These are phyloP conservation scores for Citrus unshiu DNA, from an alignment of 345 rosid species.

Conservation along the genomic window DNA sequence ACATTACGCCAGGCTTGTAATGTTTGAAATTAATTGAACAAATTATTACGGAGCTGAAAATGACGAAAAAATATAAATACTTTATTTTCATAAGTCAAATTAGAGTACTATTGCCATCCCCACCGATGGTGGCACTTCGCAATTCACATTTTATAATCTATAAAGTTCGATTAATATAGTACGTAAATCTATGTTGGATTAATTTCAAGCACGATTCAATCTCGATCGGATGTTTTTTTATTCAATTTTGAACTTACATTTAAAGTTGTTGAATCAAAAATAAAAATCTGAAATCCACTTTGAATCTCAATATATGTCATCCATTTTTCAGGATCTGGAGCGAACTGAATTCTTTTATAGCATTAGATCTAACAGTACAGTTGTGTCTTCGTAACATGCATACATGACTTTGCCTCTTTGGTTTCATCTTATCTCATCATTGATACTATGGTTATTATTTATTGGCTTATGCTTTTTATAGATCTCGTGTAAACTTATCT, in stretches of 20 bases:
- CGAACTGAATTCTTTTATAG: too few species aligned
- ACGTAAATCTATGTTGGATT: neutral
- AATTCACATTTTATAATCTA: neutral
- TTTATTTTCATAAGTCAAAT: neutral
- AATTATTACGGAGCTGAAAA: conserved; percentile 5
- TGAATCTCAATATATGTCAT: too few species aligned
- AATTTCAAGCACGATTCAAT: neutral
- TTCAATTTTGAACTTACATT: neutral
- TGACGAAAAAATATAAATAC: neutral
- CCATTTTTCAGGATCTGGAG: too few species aligned
- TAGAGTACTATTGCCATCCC: neutral
- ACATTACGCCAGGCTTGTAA: neutral
- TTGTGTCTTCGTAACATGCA: too few species aligned
- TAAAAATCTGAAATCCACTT: too few species aligned
- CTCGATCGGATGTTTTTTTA: neutral
- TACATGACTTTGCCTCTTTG: too few species aligned
- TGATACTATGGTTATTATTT: too few species aligned
- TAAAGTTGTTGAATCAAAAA: neutral
- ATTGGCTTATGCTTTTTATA: too few species aligned
- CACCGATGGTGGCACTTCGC: neutral
- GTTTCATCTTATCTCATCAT: too few species aligned
- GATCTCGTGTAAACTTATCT: too few species aligned
- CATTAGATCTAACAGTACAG: too few species aligned
- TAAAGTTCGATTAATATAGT: neutral
- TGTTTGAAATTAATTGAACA: neutral